These are phyloP conservation scores for Peronosclerospora sorghi DNA, from an alignment of 352 stramenopile species.

Conservation along the genomic window DNA sequence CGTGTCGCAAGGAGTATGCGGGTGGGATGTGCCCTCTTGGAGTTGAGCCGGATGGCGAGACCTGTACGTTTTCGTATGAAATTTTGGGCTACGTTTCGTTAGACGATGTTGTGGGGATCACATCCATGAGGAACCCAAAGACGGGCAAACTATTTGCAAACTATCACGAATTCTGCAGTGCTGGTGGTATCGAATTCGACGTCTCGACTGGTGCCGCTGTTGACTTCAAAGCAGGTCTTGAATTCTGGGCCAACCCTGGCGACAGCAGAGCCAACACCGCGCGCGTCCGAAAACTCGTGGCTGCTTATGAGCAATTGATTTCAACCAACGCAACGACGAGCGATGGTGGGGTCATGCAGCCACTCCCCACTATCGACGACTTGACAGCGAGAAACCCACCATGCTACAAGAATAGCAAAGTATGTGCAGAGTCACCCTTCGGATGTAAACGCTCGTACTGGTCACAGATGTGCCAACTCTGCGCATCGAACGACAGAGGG, in stretches of 20 bases:
- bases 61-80: slow-evolving; percentile 50
- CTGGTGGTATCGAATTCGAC: slow-evolving; percentile 39
- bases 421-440: slow-evolving; percentile 32
- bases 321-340: slow-evolving; percentile 18
- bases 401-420: slow-evolving; percentile 46
- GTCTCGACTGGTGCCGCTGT: slow-evolving; percentile 8
- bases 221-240: slow-evolving; percentile 25
- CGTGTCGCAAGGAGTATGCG: slow-evolving; percentile 24
- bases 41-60: slow-evolving; percentile 40
- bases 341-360: slow-evolving; percentile 36
- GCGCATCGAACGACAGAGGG: slow-evolving; percentile 14
- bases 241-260: slow-evolving; percentile 53
- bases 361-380: slow-evolving; percentile 23
- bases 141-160: slow-evolving; percentile 34
- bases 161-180: slow-evolving; percentile 57
- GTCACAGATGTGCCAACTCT: slow-evolving; percentile 57
- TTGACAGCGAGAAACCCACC: slow-evolving; percentile 35
- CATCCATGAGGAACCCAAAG: slow-evolving; percentile 37
- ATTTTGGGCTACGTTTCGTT: slow-evolving; percentile 50
- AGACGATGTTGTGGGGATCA: slow-evolving; percentile 67
- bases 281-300: slow-evolving; percentile 34
- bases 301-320: slow-evolving; percentile 36
- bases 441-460: slow-evolving; percentile 51
- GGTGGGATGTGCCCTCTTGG: slow-evolving; percentile 36
- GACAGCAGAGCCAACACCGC: slow-evolving; percentile 31